A percentile compares a stretch with the other conserved stretches of the same genome.
These are phyloP conservation scores for Cyberlindnera mrakii DNA, from an alignment of 805 yeast genomes.

Conservation along the genomic window DNA sequence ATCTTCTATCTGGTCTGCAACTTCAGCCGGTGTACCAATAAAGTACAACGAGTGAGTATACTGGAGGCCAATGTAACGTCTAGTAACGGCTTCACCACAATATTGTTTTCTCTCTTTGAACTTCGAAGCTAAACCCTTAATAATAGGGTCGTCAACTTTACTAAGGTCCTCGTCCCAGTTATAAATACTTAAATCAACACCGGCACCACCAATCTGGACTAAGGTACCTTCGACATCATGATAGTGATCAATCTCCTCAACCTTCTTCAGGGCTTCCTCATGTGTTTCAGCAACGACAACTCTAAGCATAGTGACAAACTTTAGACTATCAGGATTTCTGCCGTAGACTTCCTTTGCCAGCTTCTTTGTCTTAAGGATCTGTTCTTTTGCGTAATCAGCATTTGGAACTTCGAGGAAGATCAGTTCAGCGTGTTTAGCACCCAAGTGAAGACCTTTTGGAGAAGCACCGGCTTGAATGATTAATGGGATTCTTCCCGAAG, in stretches of 20 bases:
- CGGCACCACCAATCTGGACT: constrained; percentile 43
- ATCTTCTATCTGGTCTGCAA: constrained; percentile 35
- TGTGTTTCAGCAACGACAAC: constrained; percentile 33
- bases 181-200: constrained; percentile 35
- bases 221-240: constrained; percentile 36
- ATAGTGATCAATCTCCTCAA: constrained; percentile 26
- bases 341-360: constrained; percentile 30
- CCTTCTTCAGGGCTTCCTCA: constrained; percentile 35
- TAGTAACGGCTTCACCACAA: constrained; percentile 23
- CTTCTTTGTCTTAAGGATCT: constrained; percentile 29
- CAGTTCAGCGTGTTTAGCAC: constrained; percentile 39
- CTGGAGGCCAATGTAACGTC: constrained; percentile 25
- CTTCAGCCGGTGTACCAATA: constrained; percentile 33
- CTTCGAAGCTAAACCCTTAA: constrained; percentile 27
- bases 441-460: constrained; percentile 32
- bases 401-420: constrained; percentile 29
- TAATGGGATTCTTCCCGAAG: constrained; percentile 39
- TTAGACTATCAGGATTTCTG: constrained; percentile 35
- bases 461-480: constrained; percentile 41
- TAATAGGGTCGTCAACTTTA: constrained; percentile 28
- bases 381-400: constrained; percentile 24
- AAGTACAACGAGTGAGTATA: constrained; percentile 20
- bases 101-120: constrained; percentile 21
- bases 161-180: constrained; percentile 42
- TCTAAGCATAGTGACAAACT: constrained; percentile 33